phyloP scores from a whole-genome alignment of 2,329 filamentous ascomycete genomes.

The Botrytis pseudocinerea region DNA sequence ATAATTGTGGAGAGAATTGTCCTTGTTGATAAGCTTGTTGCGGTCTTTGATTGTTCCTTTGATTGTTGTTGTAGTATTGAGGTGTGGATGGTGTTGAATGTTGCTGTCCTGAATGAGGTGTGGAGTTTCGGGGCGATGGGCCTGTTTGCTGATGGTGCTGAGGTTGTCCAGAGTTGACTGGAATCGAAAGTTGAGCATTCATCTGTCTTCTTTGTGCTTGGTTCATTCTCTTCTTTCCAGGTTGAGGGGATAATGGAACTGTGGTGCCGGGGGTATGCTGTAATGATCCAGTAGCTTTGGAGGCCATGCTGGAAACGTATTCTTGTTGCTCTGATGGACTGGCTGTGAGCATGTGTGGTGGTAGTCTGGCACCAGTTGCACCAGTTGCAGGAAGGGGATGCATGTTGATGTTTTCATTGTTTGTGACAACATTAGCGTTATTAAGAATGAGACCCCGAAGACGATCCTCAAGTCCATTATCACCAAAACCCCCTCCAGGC shows the following conservation, averaged over 20 bases:
- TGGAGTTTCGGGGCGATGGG: conserved; percentile 36
- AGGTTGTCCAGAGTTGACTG: conserved; percentile 48
- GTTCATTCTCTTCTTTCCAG: conserved; percentile 53
- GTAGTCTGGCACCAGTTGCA: conserved; percentile 23
- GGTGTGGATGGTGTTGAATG: conserved; percentile 25
- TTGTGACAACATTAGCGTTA: conserved; percentile 44
- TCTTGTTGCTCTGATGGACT: conserved; percentile 30
- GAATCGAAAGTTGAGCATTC: conserved; percentile 58
- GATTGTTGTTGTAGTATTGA: conserved; percentile 14
- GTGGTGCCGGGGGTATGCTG: conserved; percentile 30
- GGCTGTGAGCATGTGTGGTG: conserved; percentile 33
- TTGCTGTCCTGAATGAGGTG: conserved; percentile 18
- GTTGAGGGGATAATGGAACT: conserved; percentile 32
- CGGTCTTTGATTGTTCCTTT: conserved; percentile 26
- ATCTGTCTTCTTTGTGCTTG: conserved; percentile 65
- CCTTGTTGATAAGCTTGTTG: conserved; percentile 29
- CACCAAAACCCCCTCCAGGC: conserved; percentile 9
- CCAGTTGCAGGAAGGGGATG: conserved; percentile 31
- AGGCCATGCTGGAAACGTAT: conserved; percentile 27
- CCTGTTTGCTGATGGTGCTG: conserved; percentile 40
- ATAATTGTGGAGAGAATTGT: conserved; percentile 31
- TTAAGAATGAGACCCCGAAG: conserved; percentile 61
- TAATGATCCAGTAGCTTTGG: neutral
- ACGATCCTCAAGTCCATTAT: conserved; percentile 52
- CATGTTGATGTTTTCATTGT: conserved; percentile 25